Base-by-base conservation (phyloP, 108 stramenopile genomes). In the Skeletonema potamos region DNA sequence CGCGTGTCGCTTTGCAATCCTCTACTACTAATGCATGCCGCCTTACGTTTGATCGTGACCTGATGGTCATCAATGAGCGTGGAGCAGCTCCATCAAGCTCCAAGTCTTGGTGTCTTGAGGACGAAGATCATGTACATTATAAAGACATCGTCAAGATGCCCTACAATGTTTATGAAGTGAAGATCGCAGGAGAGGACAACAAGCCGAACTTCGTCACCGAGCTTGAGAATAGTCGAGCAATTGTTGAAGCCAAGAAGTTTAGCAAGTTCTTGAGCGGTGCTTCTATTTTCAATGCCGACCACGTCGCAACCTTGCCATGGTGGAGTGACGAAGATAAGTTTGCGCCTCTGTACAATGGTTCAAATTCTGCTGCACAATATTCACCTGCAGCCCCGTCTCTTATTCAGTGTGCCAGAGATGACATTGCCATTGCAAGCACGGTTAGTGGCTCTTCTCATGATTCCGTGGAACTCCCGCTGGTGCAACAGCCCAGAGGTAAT, bases 221-320 rank as follows among this genome's bases (percentile, higher is more conserved):
- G 44, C 27, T 68, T 11, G 13, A 30, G 41, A 26, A 67, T 0
- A 26, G 30, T 34, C 54, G 20, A 20, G 58, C 39, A 4, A 82
- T 82, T 55, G 46, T 51, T 11, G 57, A 73, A 13, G 76, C 64
- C 9, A 22, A 36, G n/a, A 82, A 82, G 55, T 82, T 82, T 18
- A 65, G 62, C 12, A 82, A 82, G 44, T 82, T 67, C 54, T 34
- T 82, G 15, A 63, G 75, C n/a, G 81, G 81, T 15, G 71, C 76
- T 33, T 27, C 73, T 46, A 11, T 56, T 2, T 54, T 64, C 34
- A 48, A 65, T 29, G 24, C 26, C 6, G 54, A 62, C 24, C 30
- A 22, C 4, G 58, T 83, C 12, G 6, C 6, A 5, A 65, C 24
- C 24, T 41, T 83, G 4, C 82, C 82, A 15, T 79, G 58, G 32